Evolutionary conservation across 352 stramenopile species (phyloP).

Genomic region (Phytophthora megakarya): DNA sequence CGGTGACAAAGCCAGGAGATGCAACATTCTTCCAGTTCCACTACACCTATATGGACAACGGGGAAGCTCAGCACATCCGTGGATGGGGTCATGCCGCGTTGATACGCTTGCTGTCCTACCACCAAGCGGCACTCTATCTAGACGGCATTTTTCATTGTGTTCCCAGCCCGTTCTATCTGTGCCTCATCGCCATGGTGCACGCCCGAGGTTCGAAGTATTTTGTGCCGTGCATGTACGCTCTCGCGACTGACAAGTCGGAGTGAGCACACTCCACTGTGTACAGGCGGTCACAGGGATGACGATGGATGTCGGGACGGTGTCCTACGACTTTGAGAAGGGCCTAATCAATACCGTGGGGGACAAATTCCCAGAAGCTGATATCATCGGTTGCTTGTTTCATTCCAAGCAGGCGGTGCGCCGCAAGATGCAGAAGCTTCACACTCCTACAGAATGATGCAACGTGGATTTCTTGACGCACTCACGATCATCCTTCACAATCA

Average conservation of each 20-base stretch:
- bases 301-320: conserved; percentile 10
- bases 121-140: conserved; percentile 16
- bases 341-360: conserved; percentile 19
- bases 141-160: conserved; percentile 30
- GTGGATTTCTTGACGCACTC: conserved; percentile 6
- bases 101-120: conserved; percentile 17
- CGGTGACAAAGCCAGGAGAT: conserved; percentile 5
- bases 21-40: conserved; percentile 34
- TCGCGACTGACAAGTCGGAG: conserved; percentile 3
- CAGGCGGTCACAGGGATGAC: conserved; percentile 2
- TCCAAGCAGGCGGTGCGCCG: conserved; percentile 30
- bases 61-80: conserved; percentile 21
- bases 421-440: conserved; percentile 17
- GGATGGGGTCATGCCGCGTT: conserved; percentile 27
- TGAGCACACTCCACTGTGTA: conserved; percentile 16
- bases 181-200: conserved; percentile 23
- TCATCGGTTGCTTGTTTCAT: conserved; percentile 29
- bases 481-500: not conserved
- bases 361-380: conserved; percentile 18
- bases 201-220: conserved; percentile 7
- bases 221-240: conserved; percentile 8
- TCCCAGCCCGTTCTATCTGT: conserved; percentile 18
- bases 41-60: conserved; percentile 18
- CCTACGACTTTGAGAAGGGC: conserved; percentile 26
- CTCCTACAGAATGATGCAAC: conserved; percentile 4